phyloP scores from a whole-genome alignment of 805 yeast species.

The Yamadazyma olivae region DNA sequence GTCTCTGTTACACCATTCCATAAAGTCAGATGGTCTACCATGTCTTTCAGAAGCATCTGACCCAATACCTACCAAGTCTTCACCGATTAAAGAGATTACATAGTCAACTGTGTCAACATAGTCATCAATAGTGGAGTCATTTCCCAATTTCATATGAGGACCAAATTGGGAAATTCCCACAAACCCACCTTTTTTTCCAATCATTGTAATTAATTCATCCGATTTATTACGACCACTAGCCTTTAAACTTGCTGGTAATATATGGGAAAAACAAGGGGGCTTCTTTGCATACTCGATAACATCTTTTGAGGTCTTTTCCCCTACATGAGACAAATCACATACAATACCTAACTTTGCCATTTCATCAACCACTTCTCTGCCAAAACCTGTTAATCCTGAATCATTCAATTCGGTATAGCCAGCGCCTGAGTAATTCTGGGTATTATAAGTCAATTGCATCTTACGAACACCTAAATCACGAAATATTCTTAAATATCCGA shows the following conservation, averaged over 20 bases:
- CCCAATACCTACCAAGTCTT: conserved; percentile 14
- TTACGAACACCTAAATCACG: conserved; percentile 12
- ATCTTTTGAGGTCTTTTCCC: conserved; percentile 11
- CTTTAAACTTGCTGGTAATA: conserved; percentile 10
- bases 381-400: conserved; percentile 13
- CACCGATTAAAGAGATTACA: conserved; percentile 12
- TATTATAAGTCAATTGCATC: conserved; percentile 14
- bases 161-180: conserved; percentile 14
- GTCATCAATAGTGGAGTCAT: conserved; percentile 17
- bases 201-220: conserved; percentile 11
- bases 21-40: conserved; percentile 12
- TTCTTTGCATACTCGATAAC: conserved; percentile 13
- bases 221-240: conserved; percentile 13
- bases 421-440: conserved; percentile 13
- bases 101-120: conserved; percentile 13
- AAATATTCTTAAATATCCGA: conserved; percentile 11
- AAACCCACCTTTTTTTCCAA: conserved; percentile 13
- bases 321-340: conserved; percentile 14
- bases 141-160: conserved; percentile 13
- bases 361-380: conserved; percentile 14
- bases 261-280: conserved; percentile 12
- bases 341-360: conserved; percentile 13
- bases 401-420: conserved; percentile 13
- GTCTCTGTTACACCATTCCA: conserved; percentile 14
- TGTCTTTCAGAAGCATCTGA: conserved; percentile 26